These are phyloP conservation scores for Puccinia coronata DNA, from an alignment of 1,284 basidiomycete species.

Conservation along the genomic window DNA sequence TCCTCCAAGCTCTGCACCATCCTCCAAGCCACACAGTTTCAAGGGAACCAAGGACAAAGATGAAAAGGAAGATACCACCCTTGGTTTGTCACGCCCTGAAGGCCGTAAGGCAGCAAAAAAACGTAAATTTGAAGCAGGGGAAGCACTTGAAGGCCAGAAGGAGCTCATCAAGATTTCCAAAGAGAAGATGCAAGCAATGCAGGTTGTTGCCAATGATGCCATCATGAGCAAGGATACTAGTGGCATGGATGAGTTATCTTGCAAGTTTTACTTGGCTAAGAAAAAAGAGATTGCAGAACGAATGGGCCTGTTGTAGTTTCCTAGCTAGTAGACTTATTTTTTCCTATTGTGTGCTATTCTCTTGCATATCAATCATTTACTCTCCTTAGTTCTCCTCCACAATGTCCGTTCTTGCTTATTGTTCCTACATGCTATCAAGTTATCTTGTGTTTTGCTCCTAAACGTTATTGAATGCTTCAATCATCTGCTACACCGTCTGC, in stretches of 20 bases:
- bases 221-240: background rate
- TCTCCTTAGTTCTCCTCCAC: background rate
- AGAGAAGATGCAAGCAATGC: background rate
- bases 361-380: background rate
- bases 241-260: background rate
- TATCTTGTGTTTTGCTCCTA: no score
- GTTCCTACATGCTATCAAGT: no score
- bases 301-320: background rate
- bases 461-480: no score
- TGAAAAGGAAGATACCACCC: background rate
- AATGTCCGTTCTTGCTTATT: no score
- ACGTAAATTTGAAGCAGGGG: background rate
- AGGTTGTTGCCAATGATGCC: background rate
- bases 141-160: background rate
- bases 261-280: background rate
- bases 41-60: no score
- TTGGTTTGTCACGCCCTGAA: background rate
- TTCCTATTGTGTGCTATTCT: background rate
- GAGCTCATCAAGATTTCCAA: background rate
- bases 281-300: background rate
- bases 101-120: background rate
- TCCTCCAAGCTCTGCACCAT: no score
- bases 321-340: background rate
- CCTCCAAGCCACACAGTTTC: no score
- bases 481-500: no score